A percentile compares a stretch with the other conserved stretches of the same genome.
Conservation (phyloP, 179 eudicot species). For the Vitellaria paradoxa region DNA sequence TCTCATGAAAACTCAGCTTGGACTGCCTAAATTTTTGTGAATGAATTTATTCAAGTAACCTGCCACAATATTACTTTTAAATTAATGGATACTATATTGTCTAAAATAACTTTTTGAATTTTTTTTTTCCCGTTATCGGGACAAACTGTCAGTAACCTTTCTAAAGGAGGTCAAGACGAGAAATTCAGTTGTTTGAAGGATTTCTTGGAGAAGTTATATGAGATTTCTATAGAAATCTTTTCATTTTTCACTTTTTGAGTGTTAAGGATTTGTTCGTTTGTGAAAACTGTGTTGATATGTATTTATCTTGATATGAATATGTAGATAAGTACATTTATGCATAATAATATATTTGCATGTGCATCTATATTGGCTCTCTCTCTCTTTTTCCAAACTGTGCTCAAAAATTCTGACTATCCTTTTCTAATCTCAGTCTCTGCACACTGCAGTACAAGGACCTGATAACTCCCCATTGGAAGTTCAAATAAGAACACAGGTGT, state of each 20-base stretch:
- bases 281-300: neutral
- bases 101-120: neutral
- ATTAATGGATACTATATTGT: neutral
- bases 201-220: neutral
- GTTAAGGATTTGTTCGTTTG: neutral
- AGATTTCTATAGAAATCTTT: neutral
- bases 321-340: neutral
- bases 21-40: neutral
- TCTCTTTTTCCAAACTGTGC: neutral
- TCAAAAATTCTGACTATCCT: slow-evolving; percentile 15
- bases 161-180: neutral
- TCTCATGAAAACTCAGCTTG: neutral
- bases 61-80: neutral
- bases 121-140: neutral
- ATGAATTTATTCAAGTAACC: neutral
- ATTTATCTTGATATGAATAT: neutral
- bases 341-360: neutral
- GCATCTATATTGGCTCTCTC: neutral
- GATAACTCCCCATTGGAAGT: slow-evolving; percentile 85
- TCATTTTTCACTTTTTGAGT: slow-evolving; percentile 3
- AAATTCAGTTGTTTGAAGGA: no score
- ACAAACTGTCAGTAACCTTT: neutral
- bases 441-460: slow-evolving; percentile 91
- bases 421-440: slow-evolving; percentile 76
- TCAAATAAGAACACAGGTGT: slow-evolving; percentile 93